phyloP scores from a whole-genome alignment of 2,329 filamentous ascomycete genomes.

The Alternaria alternata region DNA sequence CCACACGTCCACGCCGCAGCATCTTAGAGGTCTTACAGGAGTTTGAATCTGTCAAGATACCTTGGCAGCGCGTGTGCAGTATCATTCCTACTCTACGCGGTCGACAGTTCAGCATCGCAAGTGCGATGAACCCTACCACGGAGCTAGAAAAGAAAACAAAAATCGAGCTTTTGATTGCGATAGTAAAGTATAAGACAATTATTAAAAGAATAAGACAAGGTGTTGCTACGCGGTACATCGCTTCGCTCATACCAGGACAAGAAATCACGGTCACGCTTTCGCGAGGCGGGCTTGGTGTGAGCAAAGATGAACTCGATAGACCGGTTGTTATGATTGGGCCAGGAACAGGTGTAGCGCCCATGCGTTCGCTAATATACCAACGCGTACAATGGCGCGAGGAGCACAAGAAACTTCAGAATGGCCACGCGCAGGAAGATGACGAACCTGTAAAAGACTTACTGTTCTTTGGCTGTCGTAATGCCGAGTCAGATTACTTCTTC shows the following conservation, averaged over 20 bases:
- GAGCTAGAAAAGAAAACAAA: conserved; percentile 48
- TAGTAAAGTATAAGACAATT: conserved; percentile 91
- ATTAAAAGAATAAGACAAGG: conserved; percentile 85
- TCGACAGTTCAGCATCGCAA: conserved; percentile 93
- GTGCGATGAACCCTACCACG: conserved; percentile 61
- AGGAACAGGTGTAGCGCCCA: conserved; percentile 86
- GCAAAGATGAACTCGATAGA: conserved; percentile 52
- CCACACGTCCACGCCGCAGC: conserved; percentile 84
- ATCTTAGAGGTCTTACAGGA: conserved; percentile 93
- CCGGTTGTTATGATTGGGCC: conserved; percentile 82
- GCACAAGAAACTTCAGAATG: neutral
- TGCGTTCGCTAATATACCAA: conserved; percentile 82
- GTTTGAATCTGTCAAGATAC: conserved; percentile 83
- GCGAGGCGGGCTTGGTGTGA: conserved; percentile 58
- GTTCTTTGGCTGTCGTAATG: conserved; percentile 86
- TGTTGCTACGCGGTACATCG: conserved; percentile 88
- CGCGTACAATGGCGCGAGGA: conserved; percentile 58
- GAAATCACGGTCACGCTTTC: conserved; percentile 66
- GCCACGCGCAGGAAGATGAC: neutral
- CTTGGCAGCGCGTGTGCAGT: conserved; percentile 74
- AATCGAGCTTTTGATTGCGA: conserved; percentile 80
- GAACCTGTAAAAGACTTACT: conserved; percentile 58
- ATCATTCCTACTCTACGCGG: conserved; percentile 84
- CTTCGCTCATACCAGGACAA: conserved; percentile 67
- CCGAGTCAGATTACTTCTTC: conserved; percentile 81